Conservation (phyloP, 441 rosid genomes). For the Adansonia madagascariensis region DNA sequence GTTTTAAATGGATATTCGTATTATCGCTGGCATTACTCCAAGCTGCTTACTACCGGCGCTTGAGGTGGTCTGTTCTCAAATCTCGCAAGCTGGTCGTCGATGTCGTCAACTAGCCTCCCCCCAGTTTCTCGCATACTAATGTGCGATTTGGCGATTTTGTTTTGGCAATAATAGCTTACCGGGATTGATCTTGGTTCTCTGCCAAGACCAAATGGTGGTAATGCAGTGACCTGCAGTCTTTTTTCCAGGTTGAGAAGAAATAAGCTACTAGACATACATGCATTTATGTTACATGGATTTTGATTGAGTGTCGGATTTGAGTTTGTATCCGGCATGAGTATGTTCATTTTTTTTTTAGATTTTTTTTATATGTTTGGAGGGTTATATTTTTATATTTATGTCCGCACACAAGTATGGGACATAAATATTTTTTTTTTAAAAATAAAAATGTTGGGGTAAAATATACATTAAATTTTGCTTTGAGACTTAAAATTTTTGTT, state of each 20-base stretch:
- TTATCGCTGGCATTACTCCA: conserved; percentile 95
- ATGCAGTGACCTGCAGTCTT: conserved; percentile 21
- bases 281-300: not conserved
- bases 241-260: conserved; percentile 24
- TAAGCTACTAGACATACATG: conserved; percentile 16
- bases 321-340: too few species aligned
- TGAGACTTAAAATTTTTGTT: not conserved
- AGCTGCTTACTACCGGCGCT: conserved; percentile 86
- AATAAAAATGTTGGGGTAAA: too few species aligned
- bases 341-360: not conserved
- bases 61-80: conserved; percentile 92
- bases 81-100: conserved; percentile 91
- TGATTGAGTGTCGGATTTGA: too few species aligned
- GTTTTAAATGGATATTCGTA: conserved; percentile 98
- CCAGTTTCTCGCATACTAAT: conserved; percentile 2
- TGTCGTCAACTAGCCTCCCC: conserved; percentile 76
- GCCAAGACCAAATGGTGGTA: conserved; percentile 34
- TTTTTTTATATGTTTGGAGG: not conserved
- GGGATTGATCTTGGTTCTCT: conserved; percentile 38
- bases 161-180: conserved; percentile 44
- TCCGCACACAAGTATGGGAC: too few species aligned
- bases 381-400: too few species aligned
- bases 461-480: not conserved
- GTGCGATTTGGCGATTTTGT: conserved; percentile 22
- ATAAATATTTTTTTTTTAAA: not conserved